Evolutionary conservation across 345 rosid species (phyloP), one percentile per base, ranked within the genome.

Genomic region (Anacardium occidentale): DNA sequence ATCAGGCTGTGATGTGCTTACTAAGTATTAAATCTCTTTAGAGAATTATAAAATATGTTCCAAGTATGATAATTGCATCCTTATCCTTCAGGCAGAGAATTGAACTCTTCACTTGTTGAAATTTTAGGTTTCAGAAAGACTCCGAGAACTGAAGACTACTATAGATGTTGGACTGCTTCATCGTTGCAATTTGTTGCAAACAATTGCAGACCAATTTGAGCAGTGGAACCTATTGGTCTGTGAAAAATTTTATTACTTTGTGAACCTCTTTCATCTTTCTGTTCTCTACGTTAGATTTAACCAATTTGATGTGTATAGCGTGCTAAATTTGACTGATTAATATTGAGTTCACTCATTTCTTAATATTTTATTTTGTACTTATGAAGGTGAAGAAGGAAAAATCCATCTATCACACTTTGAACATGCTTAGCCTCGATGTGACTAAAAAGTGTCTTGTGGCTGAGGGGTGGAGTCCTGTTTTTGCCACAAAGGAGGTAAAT

Each of bases 391-490:
- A 88, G 90, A 92, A 81, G 85, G 99, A 95, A 79, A 95, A 91
- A 83, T 88, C 98, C 48, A 70, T 89, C 77, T 88, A 91, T 78
- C 98, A 95, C 82, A 88, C 94, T 42, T 81, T 95, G 74, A 91
- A 92, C 83, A 89, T 92, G 98, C 99, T 95, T 64, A 95, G 98
- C 77, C 91, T 95, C 74, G 98, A 95, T 75, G 98, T 92, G 79
- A 89, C 97, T 50, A 95, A 92, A 77, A 95, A 89, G 74, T 92
- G 99, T 78, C 94, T 95, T 75, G 99, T 87, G 50, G 96, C 85
- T 75, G 99, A 95, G 79, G 98, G 96, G 50, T 95, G 98, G 97
- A 88, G 96, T 80, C 98, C 98, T 61, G 88, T 92, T 76, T 91
- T 91, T 83, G 97, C 96, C 70, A 76, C 92, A 62, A 89, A 92